A percentile compares a stretch with the other conserved stretches of the same genome.
Conservation (phyloP, 2,329 filamentous ascomycete species). For the Colletotrichum chlorophyti region DNA sequence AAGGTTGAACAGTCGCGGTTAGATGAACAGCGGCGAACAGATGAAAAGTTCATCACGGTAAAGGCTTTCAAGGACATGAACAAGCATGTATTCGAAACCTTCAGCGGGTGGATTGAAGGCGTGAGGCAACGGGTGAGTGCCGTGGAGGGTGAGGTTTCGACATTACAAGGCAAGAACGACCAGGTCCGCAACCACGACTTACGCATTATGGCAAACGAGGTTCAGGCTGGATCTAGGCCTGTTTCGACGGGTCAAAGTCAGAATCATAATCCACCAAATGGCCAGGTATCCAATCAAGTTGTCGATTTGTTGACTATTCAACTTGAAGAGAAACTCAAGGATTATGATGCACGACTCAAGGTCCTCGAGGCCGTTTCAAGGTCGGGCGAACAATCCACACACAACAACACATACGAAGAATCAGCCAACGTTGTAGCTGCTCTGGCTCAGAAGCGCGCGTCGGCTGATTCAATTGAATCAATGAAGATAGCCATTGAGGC, state of each 20-base stretch:
- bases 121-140: background rate
- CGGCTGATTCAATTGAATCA: background rate
- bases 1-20: background rate
- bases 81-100: background rate
- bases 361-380: background rate
- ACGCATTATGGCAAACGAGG: background rate
- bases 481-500: background rate
- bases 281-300: background rate
- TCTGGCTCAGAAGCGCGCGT: background rate
- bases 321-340: slow-evolving; percentile 1
- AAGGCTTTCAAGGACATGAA: background rate
- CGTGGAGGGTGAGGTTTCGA: background rate
- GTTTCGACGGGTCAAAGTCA: background rate
- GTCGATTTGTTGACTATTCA: background rate
- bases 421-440: background rate
- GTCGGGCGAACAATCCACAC: background rate
- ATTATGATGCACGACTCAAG: slow-evolving; percentile 5
- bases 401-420: background rate
- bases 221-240: too few relatives aligned
- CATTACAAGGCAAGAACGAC: background rate
- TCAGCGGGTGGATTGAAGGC: slow-evolving; percentile 6
- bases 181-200: background rate
- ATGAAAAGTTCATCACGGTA: background rate
- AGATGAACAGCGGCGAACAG: background rate
- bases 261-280: background rate